A percentile compares a stretch with the other conserved stretches of the same genome.
phyloP scores from a whole-genome alignment of 306 rosid genomes.

The Ziziphus jujuba region DNA sequence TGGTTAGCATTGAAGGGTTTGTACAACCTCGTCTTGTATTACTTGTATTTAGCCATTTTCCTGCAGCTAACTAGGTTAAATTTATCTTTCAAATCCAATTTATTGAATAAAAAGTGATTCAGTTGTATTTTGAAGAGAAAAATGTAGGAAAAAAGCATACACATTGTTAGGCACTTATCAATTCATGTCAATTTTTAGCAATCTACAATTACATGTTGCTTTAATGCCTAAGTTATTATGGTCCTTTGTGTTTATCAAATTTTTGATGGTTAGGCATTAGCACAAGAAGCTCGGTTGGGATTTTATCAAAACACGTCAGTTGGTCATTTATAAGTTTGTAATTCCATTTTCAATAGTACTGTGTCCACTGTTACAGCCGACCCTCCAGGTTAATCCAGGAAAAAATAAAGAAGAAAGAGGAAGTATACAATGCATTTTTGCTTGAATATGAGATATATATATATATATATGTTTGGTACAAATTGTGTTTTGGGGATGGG shows the following conservation, averaged over 20 bases:
- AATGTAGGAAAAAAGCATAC: neutral
- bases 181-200: neutral
- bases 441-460: too few species aligned
- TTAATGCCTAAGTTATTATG: neutral
- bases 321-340: too few species aligned
- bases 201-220: neutral
- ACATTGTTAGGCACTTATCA: neutral
- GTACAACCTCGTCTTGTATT: slow-evolving; percentile 45
- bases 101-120: slow-evolving; percentile 49
- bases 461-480: too few species aligned
- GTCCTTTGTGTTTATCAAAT: neutral
- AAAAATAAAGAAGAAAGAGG: too few species aligned
- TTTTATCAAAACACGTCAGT: too few species aligned
- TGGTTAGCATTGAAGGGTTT: slow-evolving; percentile 44
- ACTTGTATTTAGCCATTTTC: slow-evolving; percentile 53
- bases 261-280: neutral
- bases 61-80: slow-evolving; percentile 38
- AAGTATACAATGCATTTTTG: too few species aligned
- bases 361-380: too few species aligned
- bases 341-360: too few species aligned
- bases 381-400: too few species aligned
- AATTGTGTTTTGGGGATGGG: too few species aligned
- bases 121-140: slow-evolving; percentile 34
- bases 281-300: neutral
- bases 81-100: slow-evolving; percentile 48